These are phyloP conservation scores for Pseudonectria foliicola DNA, from an alignment of 2,329 filamentous ascomycete species.

Conservation along the genomic window DNA sequence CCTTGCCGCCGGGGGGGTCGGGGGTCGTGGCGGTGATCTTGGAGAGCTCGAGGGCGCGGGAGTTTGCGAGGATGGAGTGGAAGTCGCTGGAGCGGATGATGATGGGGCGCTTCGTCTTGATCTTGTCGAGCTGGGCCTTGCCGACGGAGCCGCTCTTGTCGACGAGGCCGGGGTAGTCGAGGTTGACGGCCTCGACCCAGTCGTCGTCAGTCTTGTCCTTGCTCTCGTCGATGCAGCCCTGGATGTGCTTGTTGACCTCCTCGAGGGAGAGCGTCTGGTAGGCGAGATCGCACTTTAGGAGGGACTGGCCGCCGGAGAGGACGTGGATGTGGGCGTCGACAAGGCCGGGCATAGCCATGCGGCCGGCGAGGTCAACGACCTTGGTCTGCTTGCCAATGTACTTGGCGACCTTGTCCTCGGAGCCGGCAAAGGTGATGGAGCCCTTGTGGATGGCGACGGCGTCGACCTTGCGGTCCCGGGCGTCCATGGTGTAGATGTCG, in stretches of 20 bases:
- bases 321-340: constrained; percentile 23
- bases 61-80: constrained; percentile 18
- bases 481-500: constrained; percentile 19
- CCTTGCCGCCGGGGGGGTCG: constrained; percentile 16
- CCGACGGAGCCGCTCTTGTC: constrained; percentile 13
- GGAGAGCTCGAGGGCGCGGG: constrained; percentile 16
- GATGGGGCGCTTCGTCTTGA: constrained; percentile 16
- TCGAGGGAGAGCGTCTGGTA: constrained; percentile 18
- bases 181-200: constrained; percentile 21
- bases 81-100: constrained; percentile 19
- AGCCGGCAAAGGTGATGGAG: constrained; percentile 15
- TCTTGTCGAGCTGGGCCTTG: constrained; percentile 14
- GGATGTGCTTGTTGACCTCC: constrained; percentile 13
- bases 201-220: constrained; percentile 13
- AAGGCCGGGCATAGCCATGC: constrained; percentile 24
- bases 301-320: constrained; percentile 14
- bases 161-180: constrained; percentile 18
- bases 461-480: constrained; percentile 5
- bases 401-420: constrained; percentile 8
- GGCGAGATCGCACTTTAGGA: constrained; percentile 21
- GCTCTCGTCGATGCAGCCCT: constrained; percentile 18
- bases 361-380: constrained; percentile 19
- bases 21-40: constrained; percentile 13
- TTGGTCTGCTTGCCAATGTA: constrained; percentile 19
- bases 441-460: constrained; percentile 17